phyloP scores from a whole-genome alignment of 2,329 filamentous ascomycete species.

The Pestalotiopsis sp. region DNA sequence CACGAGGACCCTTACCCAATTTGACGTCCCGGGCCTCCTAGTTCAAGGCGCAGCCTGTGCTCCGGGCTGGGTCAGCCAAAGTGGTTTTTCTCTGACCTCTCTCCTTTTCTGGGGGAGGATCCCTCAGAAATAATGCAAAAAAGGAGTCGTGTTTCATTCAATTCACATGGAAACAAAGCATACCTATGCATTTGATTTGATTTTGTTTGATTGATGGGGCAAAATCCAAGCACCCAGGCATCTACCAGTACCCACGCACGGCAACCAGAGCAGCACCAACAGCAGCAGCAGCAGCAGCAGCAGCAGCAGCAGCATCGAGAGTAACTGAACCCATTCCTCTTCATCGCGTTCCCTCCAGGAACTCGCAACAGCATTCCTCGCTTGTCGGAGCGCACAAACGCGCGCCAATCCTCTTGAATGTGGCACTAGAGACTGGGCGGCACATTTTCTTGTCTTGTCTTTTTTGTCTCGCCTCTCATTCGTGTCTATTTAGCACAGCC shows the following conservation, averaged over 20 bases:
- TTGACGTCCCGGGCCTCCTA: background rate
- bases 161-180: background rate
- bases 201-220: background rate
- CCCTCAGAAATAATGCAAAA: background rate
- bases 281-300: too few relatives aligned
- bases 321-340: background rate
- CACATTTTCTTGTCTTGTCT: background rate
- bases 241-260: too few relatives aligned
- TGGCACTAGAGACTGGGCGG: background rate
- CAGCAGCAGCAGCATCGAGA: too few relatives aligned
- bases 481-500: background rate
- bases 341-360: background rate
- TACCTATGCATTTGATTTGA: background rate
- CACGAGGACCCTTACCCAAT: constrained; percentile 12
- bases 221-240: too few relatives aligned
- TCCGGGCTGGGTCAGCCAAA: background rate
- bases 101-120: background rate
- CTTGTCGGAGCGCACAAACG: background rate
- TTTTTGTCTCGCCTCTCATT: background rate
- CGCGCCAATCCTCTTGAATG: background rate
- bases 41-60: constrained; percentile 6
- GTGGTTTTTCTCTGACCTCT: background rate
- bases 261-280: too few relatives aligned
- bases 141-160: background rate
- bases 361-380: background rate